Percentiles rank a stretch among this genome's conserved stretches.
These are phyloP conservation scores for Tetraselmis striata DNA, from an alignment of 139 green algal genomes.

Conservation along the genomic window DNA sequence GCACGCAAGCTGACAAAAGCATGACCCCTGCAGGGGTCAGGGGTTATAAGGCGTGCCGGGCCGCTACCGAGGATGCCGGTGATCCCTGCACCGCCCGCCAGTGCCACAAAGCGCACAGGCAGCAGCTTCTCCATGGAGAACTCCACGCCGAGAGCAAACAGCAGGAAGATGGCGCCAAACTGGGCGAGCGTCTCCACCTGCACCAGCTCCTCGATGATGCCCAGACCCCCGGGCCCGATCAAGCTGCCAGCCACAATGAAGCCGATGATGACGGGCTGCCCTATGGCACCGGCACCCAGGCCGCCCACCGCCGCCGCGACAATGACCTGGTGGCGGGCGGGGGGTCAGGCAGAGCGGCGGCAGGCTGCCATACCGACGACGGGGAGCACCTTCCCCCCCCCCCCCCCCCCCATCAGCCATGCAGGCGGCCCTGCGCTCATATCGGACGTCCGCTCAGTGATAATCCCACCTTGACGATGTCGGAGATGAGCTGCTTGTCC, in stretches of 20 bases:
- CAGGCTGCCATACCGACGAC: too few relatives aligned
- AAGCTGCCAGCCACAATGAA: slow-evolving; percentile 39
- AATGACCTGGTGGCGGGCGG: not conserved
- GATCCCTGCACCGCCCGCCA: slow-evolving; percentile 23
- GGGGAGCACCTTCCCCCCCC: too few relatives aligned
- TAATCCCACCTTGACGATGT: slow-evolving; percentile 19
- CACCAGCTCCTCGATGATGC: slow-evolving; percentile 43
- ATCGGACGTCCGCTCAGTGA: too few relatives aligned
- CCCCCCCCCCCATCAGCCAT: too few relatives aligned
- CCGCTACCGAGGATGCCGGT: not conserved
- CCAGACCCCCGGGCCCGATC: slow-evolving; percentile 38
- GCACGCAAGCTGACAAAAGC: too few relatives aligned
- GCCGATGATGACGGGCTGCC: slow-evolving; percentile 35
- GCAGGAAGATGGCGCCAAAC: slow-evolving; percentile 49
- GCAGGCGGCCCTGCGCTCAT: too few relatives aligned
- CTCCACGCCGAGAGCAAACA: slow-evolving; percentile 45
- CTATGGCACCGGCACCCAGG: slow-evolving; percentile 19
- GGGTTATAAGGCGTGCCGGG: too few relatives aligned
- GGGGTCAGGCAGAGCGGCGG: not conserved
- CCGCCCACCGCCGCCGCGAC: slow-evolving; percentile 31
- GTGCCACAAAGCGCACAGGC: slow-evolving; percentile 27
- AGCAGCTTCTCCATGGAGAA: slow-evolving; percentile 36
- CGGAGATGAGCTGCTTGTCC: slow-evolving; percentile 30
- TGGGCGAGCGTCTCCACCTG: slow-evolving; percentile 47
- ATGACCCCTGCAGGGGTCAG: too few relatives aligned